Evolutionary conservation across 2,329 filamentous ascomycete genomes (phyloP).

Genomic region (Ustulina deusta): DNA sequence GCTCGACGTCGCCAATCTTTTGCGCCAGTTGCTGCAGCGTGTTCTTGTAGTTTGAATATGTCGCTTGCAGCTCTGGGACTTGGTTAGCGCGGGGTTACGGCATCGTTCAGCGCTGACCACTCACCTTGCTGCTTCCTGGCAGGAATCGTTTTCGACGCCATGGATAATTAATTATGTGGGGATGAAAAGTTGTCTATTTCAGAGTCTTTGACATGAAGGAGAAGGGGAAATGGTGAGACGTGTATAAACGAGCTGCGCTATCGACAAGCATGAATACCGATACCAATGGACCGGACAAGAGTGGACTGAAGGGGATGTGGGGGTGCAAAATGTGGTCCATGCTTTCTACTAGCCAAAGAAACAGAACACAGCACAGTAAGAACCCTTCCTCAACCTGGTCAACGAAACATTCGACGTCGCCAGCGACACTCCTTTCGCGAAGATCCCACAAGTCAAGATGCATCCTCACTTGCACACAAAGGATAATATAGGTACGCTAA

Average conservation of each 20-base stretch:
- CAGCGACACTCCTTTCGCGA: conserved; percentile 21
- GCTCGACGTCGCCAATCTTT: conserved; percentile 97
- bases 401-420: conserved; percentile 26
- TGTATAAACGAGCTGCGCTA: conserved; percentile 26
- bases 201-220: conserved; percentile 12
- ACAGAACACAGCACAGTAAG: conserved; percentile 1
- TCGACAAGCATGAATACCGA: conserved; percentile 17
- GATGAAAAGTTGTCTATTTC: background rate
- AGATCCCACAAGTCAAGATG: conserved; percentile 67
- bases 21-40: conserved; percentile 90
- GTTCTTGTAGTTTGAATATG: conserved; percentile 82
- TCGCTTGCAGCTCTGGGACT: conserved; percentile 77
- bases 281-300: conserved; percentile 10
- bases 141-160: conserved; percentile 65
- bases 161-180: conserved; percentile 44
- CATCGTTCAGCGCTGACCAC: conserved; percentile 17
- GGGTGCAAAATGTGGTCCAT: conserved; percentile 44
- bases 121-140: conserved; percentile 81
- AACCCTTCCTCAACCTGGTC: conserved; percentile 18
- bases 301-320: conserved; percentile 46
- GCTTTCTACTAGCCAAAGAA: conserved; percentile 37
- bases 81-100: conserved; percentile 39
- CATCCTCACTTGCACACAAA: conserved; percentile 98
- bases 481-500: conserved; percentile 80
- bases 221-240: conserved; percentile 10